Base-by-base conservation (phyloP, 345 rosid species). In the Alliaria petiolata region DNA sequence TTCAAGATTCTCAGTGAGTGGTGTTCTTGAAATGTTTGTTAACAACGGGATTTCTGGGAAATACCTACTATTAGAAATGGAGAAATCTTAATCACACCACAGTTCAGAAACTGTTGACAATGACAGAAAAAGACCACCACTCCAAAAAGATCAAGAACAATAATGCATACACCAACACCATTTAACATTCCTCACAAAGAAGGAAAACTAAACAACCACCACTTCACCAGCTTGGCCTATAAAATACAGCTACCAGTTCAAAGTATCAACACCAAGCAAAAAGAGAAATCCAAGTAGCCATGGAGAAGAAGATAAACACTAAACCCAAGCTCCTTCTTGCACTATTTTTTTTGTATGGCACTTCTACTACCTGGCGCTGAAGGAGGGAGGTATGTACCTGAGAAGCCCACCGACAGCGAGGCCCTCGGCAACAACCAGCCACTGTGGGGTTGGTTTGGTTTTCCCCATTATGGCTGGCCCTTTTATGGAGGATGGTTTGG, bases 171-270 rank as follows among this genome's bases (percentile, higher is more conserved):
- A 68, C 22, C 33, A 54, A 55, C 62, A 68, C 22, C 33, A 54
- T 39, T 57, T 10, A 56, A 46, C 3, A 46, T 46, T 54, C 57
- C 36, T 46, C 47, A 59, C 38, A 35, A 45, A 38, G 0, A 43
- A 20, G 46, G 46, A 22, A 34, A 16, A 26, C 38, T 15, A 35
- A 31, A 46, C 44, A 13, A 71, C 52, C 59, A 58, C 68, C 40
- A 50, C 14, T 61, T 61, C 44, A 17, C 62, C 15, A 62, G n/a
- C 25, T 52, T 52, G 36, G 62, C 76, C 69, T 61, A 71, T 50
- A 71, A 51, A 46, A 30, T 31, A 43, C 5, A 52, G 53, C 17
- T 52, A 31, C 17, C 14, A 40, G 5, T n/a, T 52, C 35, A 31
- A 62, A 10, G 54, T 30, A 51, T 51, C 38, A 51, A 7, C 38